Evolutionary conservation across 2,329 filamentous ascomycete genomes (phyloP), one percentile per base, ranked within the genome.

Genomic region (Clarireedia hainanense): DNA sequence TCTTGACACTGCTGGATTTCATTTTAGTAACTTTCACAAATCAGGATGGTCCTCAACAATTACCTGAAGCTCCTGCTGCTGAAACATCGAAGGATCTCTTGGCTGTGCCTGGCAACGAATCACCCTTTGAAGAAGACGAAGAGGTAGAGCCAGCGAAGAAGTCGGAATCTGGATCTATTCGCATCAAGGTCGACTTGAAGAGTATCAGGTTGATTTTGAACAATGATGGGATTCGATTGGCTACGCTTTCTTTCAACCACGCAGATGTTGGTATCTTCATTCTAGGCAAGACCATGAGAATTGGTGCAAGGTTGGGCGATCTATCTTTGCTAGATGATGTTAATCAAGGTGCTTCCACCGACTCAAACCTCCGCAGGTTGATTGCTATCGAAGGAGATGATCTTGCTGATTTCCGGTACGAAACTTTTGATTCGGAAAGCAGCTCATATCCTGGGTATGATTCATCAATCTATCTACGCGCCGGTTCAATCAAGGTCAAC

Each of bases 341-440:
- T 57, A 96, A 97, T 64, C 82, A 91, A 60, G 94, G 92, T 24
- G 91, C 95, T 0, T 82, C 89, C 0, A 85, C 86, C 63, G 79
- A 86, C 27, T 96, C 92, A 0, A 82, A 85, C 45, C 77, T 97
- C 24, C 86, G 94, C 40, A 86, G 92, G 62, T 79, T 99, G 23
- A 85, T 99, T 42, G 92, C 91, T 0, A 99, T 99, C 30, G 88
- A 99, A 70, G 95, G 95, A 10, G 85, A 97, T 55, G 91, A 97
- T 58, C 80, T 99, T 17, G 92, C 92, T 1, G 94, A 99, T 69
- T 97, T 99, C 75, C 88, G 89, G 54, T 99, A 99, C 65, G 90
- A 99, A 71, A 99, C 94, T 0, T 99, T 95, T 64, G 91, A 97
- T 69, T 71, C 86, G 0, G 79, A 80, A 23, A 84, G 85, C 56